Conservation (phyloP, 164 flowering plant species). For the Sedum album region DNA sequence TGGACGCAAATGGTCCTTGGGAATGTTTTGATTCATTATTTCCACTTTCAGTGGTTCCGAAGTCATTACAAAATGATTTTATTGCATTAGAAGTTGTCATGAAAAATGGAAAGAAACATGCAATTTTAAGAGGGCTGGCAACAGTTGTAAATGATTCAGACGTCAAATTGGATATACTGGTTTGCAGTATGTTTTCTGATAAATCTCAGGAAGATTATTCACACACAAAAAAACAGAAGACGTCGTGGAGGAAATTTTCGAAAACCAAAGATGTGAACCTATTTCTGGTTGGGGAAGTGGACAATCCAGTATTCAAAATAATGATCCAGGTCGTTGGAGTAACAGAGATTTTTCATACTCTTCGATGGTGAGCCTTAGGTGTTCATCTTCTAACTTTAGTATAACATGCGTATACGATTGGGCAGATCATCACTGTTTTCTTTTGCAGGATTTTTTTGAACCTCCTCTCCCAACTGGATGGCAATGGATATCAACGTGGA, state of each 20-base stretch:
- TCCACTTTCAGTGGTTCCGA: constrained; percentile 76
- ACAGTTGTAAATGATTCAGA: constrained; percentile 75
- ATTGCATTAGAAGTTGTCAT: constrained; percentile 69
- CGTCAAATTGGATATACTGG: constrained; percentile 50
- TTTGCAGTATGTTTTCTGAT: constrained; percentile 34
- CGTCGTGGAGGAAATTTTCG: constrained; percentile 56
- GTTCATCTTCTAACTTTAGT: neutral
- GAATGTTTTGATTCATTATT: constrained; percentile 69
- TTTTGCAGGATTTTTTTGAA: constrained; percentile 62
- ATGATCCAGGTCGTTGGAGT: constrained; percentile 65
- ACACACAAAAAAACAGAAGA: constrained; percentile 18
- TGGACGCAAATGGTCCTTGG: constrained; percentile 66
- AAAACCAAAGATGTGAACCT: constrained; percentile 62
- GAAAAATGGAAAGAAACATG: constrained; percentile 94
- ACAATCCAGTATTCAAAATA: constrained; percentile 33
- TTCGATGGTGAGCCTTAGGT: constrained; percentile 43
- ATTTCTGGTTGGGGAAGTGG: constrained; percentile 56
- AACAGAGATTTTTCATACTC: constrained; percentile 59
- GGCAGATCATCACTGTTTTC: constrained; percentile 3
- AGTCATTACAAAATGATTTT: constrained; percentile 41
- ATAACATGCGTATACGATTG: neutral
- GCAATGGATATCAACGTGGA: constrained; percentile 67
- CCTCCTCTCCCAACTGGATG: constrained; percentile 64
- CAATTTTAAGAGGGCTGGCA: constrained; percentile 68
- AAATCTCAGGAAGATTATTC: constrained; percentile 16